Evolutionary conservation across 192 early-diverging fungal species (phyloP).

Genomic region (Coemansia sp.): DNA sequence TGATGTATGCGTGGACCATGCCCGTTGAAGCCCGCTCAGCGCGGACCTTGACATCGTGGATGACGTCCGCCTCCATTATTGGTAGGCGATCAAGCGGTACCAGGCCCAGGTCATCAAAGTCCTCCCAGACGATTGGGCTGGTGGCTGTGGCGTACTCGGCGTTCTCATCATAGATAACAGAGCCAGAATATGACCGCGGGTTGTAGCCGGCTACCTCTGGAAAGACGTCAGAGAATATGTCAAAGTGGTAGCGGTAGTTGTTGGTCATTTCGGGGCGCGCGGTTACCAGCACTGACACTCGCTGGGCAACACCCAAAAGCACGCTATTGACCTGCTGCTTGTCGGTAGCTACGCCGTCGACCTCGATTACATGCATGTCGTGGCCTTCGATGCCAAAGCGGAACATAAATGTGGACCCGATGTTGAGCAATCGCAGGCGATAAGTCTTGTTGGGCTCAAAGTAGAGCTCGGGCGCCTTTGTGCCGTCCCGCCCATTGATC

Average conservation of each 20-base stretch:
- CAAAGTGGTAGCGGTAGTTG: slow-evolving; percentile 68
- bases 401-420: slow-evolving; percentile 65
- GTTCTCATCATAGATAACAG: slow-evolving; percentile 52
- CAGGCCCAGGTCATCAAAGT: slow-evolving; percentile 58
- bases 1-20: slow-evolving; percentile 70
- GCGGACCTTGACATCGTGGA: slow-evolving; percentile 25
- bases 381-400: slow-evolving; percentile 74
- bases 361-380: slow-evolving; percentile 74
- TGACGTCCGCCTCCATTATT: slow-evolving; percentile 35
- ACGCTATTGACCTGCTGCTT: slow-evolving; percentile 55
- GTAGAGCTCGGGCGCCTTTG: slow-evolving; percentile 47
- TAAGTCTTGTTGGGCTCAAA: slow-evolving; percentile 77
- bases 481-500: slow-evolving; percentile 56
- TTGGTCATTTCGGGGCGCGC: slow-evolving; percentile 54
- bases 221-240: slow-evolving; percentile 68
- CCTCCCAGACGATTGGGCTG: slow-evolving; percentile 20
- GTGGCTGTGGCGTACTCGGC: not conserved
- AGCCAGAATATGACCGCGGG: slow-evolving; percentile 51
- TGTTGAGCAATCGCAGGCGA: slow-evolving; percentile 75
- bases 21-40: slow-evolving; percentile 55
- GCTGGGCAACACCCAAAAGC: slow-evolving; percentile 69
- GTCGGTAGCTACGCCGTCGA: slow-evolving; percentile 65
- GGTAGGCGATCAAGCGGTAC: slow-evolving; percentile 45
- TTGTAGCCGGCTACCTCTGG: slow-evolving; percentile 56
- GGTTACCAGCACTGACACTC: slow-evolving; percentile 74